Base-by-base conservation (phyloP, 2,329 filamentous ascomycete genomes). In the Colletotrichum higginsianum region DNA sequence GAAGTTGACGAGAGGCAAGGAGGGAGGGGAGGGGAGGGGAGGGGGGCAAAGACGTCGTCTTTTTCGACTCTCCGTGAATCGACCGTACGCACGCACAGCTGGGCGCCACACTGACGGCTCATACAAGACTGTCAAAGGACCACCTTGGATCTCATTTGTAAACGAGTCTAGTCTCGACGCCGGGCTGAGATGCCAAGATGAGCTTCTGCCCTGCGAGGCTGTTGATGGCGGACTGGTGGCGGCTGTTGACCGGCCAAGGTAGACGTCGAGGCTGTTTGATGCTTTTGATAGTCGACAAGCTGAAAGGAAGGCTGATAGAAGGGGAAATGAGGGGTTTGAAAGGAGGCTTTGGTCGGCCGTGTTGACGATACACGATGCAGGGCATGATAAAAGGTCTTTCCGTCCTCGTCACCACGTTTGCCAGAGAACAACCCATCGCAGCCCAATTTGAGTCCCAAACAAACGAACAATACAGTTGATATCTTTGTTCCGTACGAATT, bases 51-150 rank as follows among this genome's bases (percentile, higher is more conserved):
- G 15, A 38, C 12, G 21, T 16, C 5, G 21, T 15, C 7, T 13
- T 35, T 11, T 38, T n/a, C 21, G 23, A 11, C 26, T 35, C 30
- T 35, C 30, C 30, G 1, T 35, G 30, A 30, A 30, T 21, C n/a
- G 23, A 26, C 13, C n/a, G 26, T 15, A 15, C 18, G 23, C 47
- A 16, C 38, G 21, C 35, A 50, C 46, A 57, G 64, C 57, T 67
- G 44, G 35, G n/a, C 64, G 44, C 65, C 52, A 71, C 57, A 52
- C 57, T 46, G 40, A 58, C 57, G 40, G 68, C 68, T 40, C 38
- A 9, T 3, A 16, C 23, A 49, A 12, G 47, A n/a, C 15, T 58
- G 26, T 66, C 62, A 70, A 70, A 70, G 67, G 16, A 35, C 12
- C 21, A 38, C 15, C 15, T 30, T 16, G 49, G 26, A 40, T 7